Evolutionary conservation across 257 asterid species (phyloP), one percentile per base, ranked within the genome.

Genomic region (Petunia secreta): DNA sequence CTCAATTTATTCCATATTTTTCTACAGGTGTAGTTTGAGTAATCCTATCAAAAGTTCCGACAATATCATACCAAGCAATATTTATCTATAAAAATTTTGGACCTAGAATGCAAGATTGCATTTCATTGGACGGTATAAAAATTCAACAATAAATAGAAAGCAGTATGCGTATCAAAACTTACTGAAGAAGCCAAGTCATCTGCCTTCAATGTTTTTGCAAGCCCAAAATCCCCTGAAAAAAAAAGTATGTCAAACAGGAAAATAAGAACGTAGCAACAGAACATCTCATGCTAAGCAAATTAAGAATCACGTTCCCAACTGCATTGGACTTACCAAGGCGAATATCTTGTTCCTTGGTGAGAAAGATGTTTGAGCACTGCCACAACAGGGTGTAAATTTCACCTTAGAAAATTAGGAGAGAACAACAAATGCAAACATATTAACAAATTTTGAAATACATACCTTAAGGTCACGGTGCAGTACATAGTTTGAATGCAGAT

Each of bases 131-230:
- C 5, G 10, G 1, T 62, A 62, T 9, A 62, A 36, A 62, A 62
- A 34, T 62, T 36, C 34, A 15, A 62, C 7, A 10, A 60, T 48
- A 48, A 48, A 9, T 25, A 9, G 48, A 71, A 48, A 39, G 10
- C n/a, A 46, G 34, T 60, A 34, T 25, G 84, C 82, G 79, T 66
- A 82, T 76, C 52, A 80, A 65, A 53, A 88, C 97, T 67, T 91
- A 96, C 99, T 5, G 99, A 96, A 87, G 99, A 96, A 84, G 99
- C 98, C 94, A 96, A 89, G 88, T 96, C 98, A 87, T 96, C 99
- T 75, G 97, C 98, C 89, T 96, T 96, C 91, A 96, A 85, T 75
- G 99, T 94, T 87, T 96, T 96, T 41, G 99, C 99, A 64, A 96
- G 97, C 83, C 99, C 99, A 85, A 96, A 96, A 86, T 96, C 99